Conservation (phyloP, 257 asterid species). For the Fraxinus quadrangulata region DNA sequence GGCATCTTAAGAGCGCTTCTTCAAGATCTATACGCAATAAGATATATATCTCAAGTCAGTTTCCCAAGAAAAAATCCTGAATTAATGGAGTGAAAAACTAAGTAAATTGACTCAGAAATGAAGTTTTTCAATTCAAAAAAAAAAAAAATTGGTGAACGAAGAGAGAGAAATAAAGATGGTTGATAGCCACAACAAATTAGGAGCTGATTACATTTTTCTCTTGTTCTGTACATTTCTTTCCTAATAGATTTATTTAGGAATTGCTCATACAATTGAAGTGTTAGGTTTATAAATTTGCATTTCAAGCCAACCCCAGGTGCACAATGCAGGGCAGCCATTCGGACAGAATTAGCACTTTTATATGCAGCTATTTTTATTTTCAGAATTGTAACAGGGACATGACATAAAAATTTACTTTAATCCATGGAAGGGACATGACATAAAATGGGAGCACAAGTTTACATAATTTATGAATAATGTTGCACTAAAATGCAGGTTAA, state of each 20-base stretch:
- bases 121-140: not conserved
- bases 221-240: not conserved
- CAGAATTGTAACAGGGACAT: not conserved
- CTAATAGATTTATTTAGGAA: not conserved
- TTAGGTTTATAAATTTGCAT: not conserved
- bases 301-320: not conserved
- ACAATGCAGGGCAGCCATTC: not conserved
- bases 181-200: not conserved
- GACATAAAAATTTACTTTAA: not conserved
- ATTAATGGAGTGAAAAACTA: not conserved
- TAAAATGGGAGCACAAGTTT: not conserved
- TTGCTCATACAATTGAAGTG: not conserved
- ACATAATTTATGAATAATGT: not conserved
- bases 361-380: not conserved
- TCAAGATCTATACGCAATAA: not conserved
- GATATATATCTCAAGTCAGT: not conserved
- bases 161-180: not conserved
- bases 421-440: not conserved
- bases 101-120: not conserved
- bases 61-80: not conserved
- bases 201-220: not conserved
- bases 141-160: not conserved
- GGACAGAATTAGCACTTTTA: not conserved
- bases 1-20: not conserved
- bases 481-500: not conserved